These are phyloP conservation scores for Hypoxylon sp. DNA, from an alignment of 2,329 filamentous ascomycete species.

Conservation along the genomic window DNA sequence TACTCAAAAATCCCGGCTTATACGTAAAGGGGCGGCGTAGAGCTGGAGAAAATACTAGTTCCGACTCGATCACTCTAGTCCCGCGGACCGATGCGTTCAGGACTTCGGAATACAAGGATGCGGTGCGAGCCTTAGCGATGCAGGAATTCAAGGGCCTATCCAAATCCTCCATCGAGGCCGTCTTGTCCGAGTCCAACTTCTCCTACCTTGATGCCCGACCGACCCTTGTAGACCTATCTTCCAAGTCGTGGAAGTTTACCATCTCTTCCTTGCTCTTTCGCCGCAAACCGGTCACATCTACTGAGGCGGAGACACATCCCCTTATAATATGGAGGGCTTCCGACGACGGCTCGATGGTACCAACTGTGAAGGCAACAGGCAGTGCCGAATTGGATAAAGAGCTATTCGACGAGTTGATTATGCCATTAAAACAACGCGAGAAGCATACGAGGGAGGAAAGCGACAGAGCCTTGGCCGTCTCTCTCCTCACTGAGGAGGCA, in stretches of 20 bases:
- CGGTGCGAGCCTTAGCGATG: constrained; percentile 72
- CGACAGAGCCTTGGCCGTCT: constrained; percentile 62
- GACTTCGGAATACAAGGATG: constrained; percentile 71
- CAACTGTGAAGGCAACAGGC: constrained; percentile 71
- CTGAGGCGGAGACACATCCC: constrained; percentile 67
- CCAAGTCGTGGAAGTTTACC: constrained; percentile 80
- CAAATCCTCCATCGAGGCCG: constrained; percentile 77
- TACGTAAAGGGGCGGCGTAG: constrained; percentile 76
- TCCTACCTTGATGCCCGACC: constrained; percentile 77
- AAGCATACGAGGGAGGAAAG: constrained; percentile 56
- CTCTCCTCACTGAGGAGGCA: constrained; percentile 66
- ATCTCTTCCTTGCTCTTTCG: constrained; percentile 75
- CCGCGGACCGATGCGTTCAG: constrained; percentile 72
- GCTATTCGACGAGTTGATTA: constrained; percentile 65
- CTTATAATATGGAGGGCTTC: constrained; percentile 68
- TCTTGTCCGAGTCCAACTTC: constrained; percentile 82
- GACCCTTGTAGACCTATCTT: constrained; percentile 72
- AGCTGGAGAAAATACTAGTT: constrained; percentile 38
- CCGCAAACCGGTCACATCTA: constrained; percentile 63
- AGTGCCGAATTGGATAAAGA: constrained; percentile 71
- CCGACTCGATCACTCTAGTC: constrained; percentile 51
- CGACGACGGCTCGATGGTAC: constrained; percentile 64
- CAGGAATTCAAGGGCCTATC: constrained; percentile 80
- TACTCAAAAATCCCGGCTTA: constrained; percentile 75
- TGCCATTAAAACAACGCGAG: constrained; percentile 59